Evolutionary conservation across 2,329 filamentous ascomycete genomes (phyloP).

Genomic region (Diaporthe velutina): DNA sequence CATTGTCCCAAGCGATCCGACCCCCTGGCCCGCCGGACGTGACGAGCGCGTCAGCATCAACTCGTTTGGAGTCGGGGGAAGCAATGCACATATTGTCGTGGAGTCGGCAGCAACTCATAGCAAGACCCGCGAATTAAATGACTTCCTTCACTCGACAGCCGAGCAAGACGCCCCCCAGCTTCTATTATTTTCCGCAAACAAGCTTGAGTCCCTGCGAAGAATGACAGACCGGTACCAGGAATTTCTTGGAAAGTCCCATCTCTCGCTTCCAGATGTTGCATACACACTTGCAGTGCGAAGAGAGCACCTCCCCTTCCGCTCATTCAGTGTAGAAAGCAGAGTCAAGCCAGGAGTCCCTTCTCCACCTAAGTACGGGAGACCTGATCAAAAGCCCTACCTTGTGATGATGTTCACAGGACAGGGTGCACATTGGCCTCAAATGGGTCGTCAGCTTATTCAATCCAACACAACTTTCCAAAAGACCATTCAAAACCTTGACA

Average conservation of each 20-base stretch:
- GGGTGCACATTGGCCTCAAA: constrained; percentile 1
- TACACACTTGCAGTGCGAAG: constrained; percentile 14
- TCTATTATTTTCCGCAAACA: constrained; percentile 19
- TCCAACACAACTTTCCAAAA: neutral
- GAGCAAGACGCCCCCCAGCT: neutral
- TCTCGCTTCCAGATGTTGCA: constrained; percentile 1
- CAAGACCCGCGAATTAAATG: constrained; percentile 51
- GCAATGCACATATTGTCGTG: constrained; percentile 36
- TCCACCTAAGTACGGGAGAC: neutral
- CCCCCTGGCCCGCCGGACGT: constrained; percentile 48
- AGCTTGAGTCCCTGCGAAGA: neutral
- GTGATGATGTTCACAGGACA: constrained; percentile 3
- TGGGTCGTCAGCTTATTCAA: neutral
- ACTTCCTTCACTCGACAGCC: constrained; percentile 42
- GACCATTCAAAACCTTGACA: constrained; percentile 38
- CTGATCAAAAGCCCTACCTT: neutral
- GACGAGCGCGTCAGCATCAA: constrained; percentile 43
- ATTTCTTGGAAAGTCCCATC: neutral
- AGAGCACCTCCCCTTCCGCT: neutral
- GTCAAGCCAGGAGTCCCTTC: neutral
- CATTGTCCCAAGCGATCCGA: constrained; percentile 41
- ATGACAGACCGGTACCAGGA: neutral
- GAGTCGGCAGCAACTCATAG: constrained; percentile 44
- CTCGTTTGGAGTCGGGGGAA: neutral
- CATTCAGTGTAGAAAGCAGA: neutral